Evolutionary conservation across 192 early-diverging fungal genomes (phyloP), one percentile per base, ranked within the genome.

Genomic region (Lobosporangium transversale): DNA sequence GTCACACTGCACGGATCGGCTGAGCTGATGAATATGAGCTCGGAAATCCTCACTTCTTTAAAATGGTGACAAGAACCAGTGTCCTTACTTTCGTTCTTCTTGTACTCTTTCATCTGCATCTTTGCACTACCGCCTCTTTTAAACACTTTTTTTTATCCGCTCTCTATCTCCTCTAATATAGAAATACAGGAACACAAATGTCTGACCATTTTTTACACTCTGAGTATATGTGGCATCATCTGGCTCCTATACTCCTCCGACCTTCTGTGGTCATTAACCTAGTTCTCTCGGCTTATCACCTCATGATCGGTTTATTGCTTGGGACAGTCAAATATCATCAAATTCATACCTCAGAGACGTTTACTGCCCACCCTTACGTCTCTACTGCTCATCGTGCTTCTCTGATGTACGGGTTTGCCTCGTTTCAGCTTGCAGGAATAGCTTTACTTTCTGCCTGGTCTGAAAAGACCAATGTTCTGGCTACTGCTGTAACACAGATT

Each of bases 331-430:
- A 76, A 27, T 76, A 76, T 58, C 27, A 55, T 18, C 73, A 76
- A 33, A 76, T 76, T 37, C 58, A 76, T 23, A 61, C 20, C 18
- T 76, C 73, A 20, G 48, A 47, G 29, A 37, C 73, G 5, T 59
- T 31, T 17, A 76, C 73, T 6, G 73, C 73, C 1, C 73, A 76
- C 29, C 73, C 73, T 2, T 76, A 76, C 53, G 67, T 67, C 30
- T 76, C 73, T 0, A 57, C 64, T 2, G 63, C 73, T 6, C 73
- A 76, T 45, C 63, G 73, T 4, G 73, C 73, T 30, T 53, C 73
- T 2, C 53, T 76, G n/a, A 76, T 76, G 73, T 76, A 76, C 33
- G 73, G 73, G 0, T 76, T 67, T 43, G 64, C 73, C 4, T 76
- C 73, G 1, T 47, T 53, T 0, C 73, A 76, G 35, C 23, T 76